phyloP scores from a whole-genome alignment of 306 rosid genomes.

The Acacia confusa region DNA sequence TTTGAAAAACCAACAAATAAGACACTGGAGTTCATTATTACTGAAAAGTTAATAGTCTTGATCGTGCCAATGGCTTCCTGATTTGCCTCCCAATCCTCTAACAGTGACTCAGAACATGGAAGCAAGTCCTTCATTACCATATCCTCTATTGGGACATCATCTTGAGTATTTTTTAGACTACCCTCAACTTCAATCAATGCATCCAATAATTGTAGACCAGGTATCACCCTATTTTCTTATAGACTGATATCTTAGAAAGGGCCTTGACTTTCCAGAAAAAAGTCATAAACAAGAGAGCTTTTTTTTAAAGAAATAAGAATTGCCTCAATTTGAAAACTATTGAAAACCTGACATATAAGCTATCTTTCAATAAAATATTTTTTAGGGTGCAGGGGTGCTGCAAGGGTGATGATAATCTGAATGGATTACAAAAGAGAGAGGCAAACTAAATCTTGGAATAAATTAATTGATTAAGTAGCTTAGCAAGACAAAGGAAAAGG shows the following conservation, averaged over 20 bases:
- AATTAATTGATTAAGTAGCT: background rate
- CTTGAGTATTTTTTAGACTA: background rate
- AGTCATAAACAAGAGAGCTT: background rate
- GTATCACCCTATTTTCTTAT: background rate
- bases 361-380: background rate
- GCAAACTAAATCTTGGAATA: conserved; percentile 12
- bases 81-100: too few relatives aligned
- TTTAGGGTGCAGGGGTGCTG: background rate
- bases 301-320: background rate
- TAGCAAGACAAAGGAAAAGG: background rate
- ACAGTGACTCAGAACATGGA: too few relatives aligned
- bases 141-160: too few relatives aligned
- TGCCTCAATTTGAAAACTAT: background rate
- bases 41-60: background rate
- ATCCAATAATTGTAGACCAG: background rate
- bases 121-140: too few relatives aligned
- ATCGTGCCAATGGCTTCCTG: background rate
- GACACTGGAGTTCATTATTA: background rate
- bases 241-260: background rate
- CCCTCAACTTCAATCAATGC: background rate
- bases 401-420: background rate
- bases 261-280: background rate
- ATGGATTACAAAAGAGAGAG: background rate
- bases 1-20: background rate
- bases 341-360: background rate